These are phyloP conservation scores for Saccharomycopsis schoenii DNA, from an alignment of 805 yeast species.

Conservation along the genomic window DNA sequence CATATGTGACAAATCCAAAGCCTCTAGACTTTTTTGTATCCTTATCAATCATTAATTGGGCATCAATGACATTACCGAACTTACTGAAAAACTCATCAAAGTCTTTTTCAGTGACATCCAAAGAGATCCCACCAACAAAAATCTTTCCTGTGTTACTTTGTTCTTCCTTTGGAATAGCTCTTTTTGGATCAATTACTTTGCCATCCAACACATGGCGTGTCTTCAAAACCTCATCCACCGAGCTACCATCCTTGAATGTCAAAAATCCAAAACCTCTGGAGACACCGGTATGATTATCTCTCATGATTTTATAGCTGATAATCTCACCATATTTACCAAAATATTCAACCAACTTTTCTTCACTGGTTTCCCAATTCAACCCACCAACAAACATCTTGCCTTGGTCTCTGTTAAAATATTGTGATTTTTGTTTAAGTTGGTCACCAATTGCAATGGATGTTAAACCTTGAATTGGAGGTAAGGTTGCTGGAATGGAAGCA, in stretches of 20 bases:
- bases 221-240: slow-evolving; percentile 79
- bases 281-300: slow-evolving; percentile 76
- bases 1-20: slow-evolving; percentile 93
- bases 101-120: slow-evolving; percentile 85
- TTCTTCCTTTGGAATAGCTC: slow-evolving; percentile 96
- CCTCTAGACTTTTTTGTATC: slow-evolving; percentile 97
- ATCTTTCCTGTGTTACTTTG: slow-evolving; percentile 95
- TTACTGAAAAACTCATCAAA: slow-evolving; percentile 78
- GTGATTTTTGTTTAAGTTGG: slow-evolving; percentile 15
- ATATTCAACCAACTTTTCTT: slow-evolving; percentile 71
- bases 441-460: slow-evolving; percentile 17
- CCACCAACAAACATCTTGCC: slow-evolving; percentile 97
- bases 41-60: slow-evolving; percentile 94
- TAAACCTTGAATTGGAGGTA: slow-evolving; percentile 5
- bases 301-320: slow-evolving; percentile 83
- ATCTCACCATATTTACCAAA: slow-evolving; percentile 86
- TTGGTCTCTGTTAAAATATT: slow-evolving; percentile 46
- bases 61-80: slow-evolving; percentile 88
- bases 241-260: slow-evolving; percentile 69
- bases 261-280: slow-evolving; percentile 94
- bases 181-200: slow-evolving; percentile 91
- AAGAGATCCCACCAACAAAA: slow-evolving; percentile 94
- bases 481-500: background rate
- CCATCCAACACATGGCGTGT: slow-evolving; percentile 89
- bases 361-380: slow-evolving; percentile 95